Evolutionary conservation across 257 asterid species (phyloP), one percentile per base, ranked within the genome.

Genomic region (Leptodermis oblonga): DNA sequence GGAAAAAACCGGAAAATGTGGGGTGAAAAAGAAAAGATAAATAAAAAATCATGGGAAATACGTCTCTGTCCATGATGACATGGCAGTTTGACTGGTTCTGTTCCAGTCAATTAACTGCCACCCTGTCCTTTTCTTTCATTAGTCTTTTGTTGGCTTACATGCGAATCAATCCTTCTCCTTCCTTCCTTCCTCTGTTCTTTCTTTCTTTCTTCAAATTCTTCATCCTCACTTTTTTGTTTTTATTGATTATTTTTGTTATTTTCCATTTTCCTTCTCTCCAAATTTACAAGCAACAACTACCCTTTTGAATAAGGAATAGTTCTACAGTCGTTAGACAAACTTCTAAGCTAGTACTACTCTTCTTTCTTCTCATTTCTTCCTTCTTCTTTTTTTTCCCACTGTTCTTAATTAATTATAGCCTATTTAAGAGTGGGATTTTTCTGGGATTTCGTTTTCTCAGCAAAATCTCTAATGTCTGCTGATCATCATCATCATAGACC

Each of bases 401-500:
- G 67, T 62, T 36, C 36, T 36, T 62, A 36, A 34, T 62, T n/a
- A 62, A 9, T 37, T 37, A 7, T 12, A n/a, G 33, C 15, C 41
- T 10, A 37, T 65, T 15, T 9, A 68, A 13, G 10, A 9, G 31
- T 18, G 17, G 25, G 33, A 13, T 4, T 80, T 75, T 62, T 76
- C 63, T 63, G 60, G 74, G 59, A 26, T 45, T 72, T 18, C 26
- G 59, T 59, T 31, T 59, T 18, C 36, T 58, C 36, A 12, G 5
- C 62, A 77, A 74, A 63, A 77, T 83, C 85, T 71, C n/a, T n/a
- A 77, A 84, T 75, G 74, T 43, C 70, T 78, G 81, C 80, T 79
- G 82, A 48, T 33, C 65, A 26, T 18, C 65, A 60, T 75, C 65
- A 68, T 71, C 73, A 68, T 34, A 64, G 70, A 71, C 78, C 81